Evolutionary conservation across 192 early-diverging fungal species (phyloP), one percentile per base, ranked within the genome.

Genomic region (Paraglomus brasilianum): DNA sequence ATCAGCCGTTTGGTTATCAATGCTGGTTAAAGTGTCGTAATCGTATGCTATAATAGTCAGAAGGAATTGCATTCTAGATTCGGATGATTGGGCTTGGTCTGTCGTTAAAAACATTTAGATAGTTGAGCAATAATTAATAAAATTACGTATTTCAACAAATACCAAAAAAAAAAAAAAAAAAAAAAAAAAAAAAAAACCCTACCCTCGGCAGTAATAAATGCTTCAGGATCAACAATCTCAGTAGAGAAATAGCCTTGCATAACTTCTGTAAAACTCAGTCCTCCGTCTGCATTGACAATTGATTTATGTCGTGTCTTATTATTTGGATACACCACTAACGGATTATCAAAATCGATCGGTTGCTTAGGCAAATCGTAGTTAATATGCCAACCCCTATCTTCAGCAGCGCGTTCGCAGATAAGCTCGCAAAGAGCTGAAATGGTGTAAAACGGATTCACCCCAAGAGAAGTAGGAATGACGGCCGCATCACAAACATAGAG

Each of bases 391-490:
- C 66, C 70, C 41, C 66, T 72, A 39, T 81, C 80, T 48, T 74
- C 67, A 1, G 75, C 74, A 36, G 75, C 53, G 13, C 71, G 30
- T 19, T 71, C 67, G 47, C 67, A 74, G 19, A 80, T 72, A 53
- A 80, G 68, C 53, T 82, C 81, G 2, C 80, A 72, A 17, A 82
- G 56, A 11, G 72, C 77, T 55, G 70, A 74, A 45, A 82, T 82
- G 8, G 81, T 81, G 38, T 81, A 72, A 66, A 81, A 80, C 8
- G 81, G 81, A 74, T 82, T 82, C 4, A 82, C 78, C 8, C 77
- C 81, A 40, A 82, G 61, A 8, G 76, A 69, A 36, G 71, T 82
- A 45, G 81, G 81, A 61, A 82, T 73, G 10, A 79, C 73, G 4
- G 79, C 66, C 44, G 80, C 81, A 60, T 81, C 79, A 72, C 77